Percentiles rank a stretch among this genome's conserved stretches.
These are phyloP conservation scores for Alopecurus myosuroides DNA, from an alignment of 176 grass and related monocot species.

Conservation along the genomic window DNA sequence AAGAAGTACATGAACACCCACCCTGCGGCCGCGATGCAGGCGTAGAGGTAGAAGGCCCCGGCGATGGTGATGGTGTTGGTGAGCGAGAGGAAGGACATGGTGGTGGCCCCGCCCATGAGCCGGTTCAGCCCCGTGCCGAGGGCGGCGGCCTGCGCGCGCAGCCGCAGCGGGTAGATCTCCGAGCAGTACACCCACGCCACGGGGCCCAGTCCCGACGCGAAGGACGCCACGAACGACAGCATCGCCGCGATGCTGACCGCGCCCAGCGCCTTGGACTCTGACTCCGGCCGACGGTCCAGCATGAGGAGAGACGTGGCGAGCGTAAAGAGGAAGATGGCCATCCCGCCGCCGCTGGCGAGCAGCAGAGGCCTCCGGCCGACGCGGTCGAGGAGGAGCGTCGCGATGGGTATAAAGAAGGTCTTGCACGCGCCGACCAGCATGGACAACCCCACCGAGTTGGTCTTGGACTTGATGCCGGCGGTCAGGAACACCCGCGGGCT, in stretches of 20 bases:
- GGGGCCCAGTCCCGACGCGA: slow-evolving; percentile 64
- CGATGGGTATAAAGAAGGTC: slow-evolving; percentile 71
- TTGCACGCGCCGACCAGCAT: slow-evolving; percentile 82
- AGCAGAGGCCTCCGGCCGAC: slow-evolving; percentile 77
- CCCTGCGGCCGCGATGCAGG: slow-evolving; percentile 38
- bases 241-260: slow-evolving; percentile 62
- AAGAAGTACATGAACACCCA: slow-evolving; percentile 81
- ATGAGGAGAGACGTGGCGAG: slow-evolving; percentile 47
- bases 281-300: slow-evolving; percentile 35
- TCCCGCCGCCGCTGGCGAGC: slow-evolving; percentile 67
- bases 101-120: slow-evolving; percentile 69
- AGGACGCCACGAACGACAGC: slow-evolving; percentile 73
- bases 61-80: slow-evolving; percentile 62
- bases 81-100: slow-evolving; percentile 89
- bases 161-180: slow-evolving; percentile 82
- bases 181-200: slow-evolving; percentile 89
- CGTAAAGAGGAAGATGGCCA: slow-evolving; percentile 63
- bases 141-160: slow-evolving; percentile 71
- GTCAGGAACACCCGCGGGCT: slow-evolving; percentile 66
- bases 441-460: slow-evolving; percentile 55
- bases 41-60: slow-evolving; percentile 89
- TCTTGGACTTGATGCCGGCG: slow-evolving; percentile 54
- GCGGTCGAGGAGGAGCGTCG: slow-evolving; percentile 73
- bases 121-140: slow-evolving; percentile 74
- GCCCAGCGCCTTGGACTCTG: slow-evolving; percentile 38